Conservation (phyloP, 2,329 filamentous ascomycete genomes). For the Fusarium circinatum region DNA sequence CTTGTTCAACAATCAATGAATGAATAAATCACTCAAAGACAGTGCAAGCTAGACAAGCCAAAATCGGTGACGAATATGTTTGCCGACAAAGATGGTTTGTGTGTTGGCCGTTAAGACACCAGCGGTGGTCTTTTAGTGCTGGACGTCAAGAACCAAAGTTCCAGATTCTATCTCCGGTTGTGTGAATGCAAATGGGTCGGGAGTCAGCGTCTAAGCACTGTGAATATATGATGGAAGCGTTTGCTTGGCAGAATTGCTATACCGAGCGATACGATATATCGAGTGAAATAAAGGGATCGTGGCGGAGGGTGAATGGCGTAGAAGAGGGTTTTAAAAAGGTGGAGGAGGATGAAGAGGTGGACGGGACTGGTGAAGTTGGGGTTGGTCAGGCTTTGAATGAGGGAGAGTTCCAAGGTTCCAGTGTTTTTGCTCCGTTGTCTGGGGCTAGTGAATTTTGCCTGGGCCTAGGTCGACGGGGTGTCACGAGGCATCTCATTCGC, state of each 20-base stretch:
- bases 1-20: constrained; percentile 18
- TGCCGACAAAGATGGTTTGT: neutral
- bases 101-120: constrained; percentile 1
- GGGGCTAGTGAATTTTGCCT: constrained; percentile 37
- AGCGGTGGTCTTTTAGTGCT: neutral
- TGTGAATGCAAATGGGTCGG: neutral
- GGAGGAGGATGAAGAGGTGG: constrained; percentile 31
- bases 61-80: neutral
- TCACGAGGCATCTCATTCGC: constrained; percentile 36
- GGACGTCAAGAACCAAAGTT: neutral
- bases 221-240: neutral
- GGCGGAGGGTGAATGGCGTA: constrained; percentile 3
- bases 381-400: constrained; percentile 33
- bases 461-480: constrained; percentile 10
- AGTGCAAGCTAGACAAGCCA: constrained; percentile 1
- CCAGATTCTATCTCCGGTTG: neutral
- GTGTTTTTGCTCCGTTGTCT: constrained; percentile 32
- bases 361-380: constrained; percentile 26
- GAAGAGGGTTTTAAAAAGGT: constrained; percentile 27
- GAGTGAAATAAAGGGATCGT: neutral
- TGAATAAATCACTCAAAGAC: constrained; percentile 22
- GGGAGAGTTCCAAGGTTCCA: constrained; percentile 30
- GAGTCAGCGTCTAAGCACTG: neutral
- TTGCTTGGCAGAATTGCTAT: neutral
- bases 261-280: neutral